Percentiles rank a stretch among this genome's conserved stretches.
Conservation (phyloP, 441 rosid species). For the Corymbia calophylla region DNA sequence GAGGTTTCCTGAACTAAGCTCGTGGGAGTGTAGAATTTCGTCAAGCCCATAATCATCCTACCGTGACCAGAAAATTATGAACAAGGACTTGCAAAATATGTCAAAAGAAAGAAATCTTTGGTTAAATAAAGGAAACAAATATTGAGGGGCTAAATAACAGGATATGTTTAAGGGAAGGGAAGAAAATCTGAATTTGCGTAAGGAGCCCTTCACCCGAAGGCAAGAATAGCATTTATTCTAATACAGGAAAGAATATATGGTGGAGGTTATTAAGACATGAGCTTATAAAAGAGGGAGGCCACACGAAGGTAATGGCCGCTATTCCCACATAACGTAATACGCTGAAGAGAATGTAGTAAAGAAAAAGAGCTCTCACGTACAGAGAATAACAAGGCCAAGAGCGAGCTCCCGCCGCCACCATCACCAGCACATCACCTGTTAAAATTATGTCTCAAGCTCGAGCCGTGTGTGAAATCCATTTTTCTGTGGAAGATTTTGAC, state of each 20-base stretch:
- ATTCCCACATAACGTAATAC: neutral
- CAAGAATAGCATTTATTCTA: neutral
- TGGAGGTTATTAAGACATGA: neutral
- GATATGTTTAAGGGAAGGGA: neutral
- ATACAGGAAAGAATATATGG: neutral
- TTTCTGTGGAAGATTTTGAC: too few relatives aligned
- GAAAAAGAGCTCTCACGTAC: neutral
- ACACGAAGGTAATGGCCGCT: neutral
- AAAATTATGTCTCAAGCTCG: too few relatives aligned
- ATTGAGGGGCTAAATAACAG: neutral
- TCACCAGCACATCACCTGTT: neutral
- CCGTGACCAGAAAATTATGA: neutral
- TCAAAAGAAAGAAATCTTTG: neutral
- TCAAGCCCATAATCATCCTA: neutral
- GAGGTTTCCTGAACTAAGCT: neutral
- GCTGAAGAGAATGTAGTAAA: neutral
- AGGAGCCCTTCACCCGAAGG: neutral
- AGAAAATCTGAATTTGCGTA: neutral
- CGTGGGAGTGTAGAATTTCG: neutral
- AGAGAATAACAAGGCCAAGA: too few relatives aligned
- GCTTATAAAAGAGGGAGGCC: neutral
- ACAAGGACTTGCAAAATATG: neutral
- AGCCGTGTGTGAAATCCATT: too few relatives aligned
- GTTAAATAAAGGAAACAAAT: neutral
- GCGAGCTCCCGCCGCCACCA: too few relatives aligned